phyloP scores from a whole-genome alignment of 768 basidiomycete species.

The Chlorophyllum brunneum region DNA sequence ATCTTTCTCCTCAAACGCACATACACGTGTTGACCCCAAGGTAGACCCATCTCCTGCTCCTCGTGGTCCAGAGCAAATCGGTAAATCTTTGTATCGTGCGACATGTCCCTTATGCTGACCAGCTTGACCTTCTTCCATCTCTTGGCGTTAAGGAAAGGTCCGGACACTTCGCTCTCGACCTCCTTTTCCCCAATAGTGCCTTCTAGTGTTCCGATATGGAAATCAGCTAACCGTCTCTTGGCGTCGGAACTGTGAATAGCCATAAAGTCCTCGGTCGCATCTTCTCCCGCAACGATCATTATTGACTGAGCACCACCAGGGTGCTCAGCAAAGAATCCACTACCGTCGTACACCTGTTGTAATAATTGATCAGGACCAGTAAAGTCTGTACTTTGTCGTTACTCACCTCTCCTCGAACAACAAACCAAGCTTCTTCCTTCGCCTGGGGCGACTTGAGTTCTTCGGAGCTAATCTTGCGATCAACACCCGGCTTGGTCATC shows the following conservation, averaged over 20 bases:
- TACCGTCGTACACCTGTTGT: too few relatives aligned
- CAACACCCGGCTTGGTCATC: slow-evolving; percentile 44
- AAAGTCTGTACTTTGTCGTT: too few relatives aligned
- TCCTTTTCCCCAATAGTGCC: slow-evolving; percentile 10
- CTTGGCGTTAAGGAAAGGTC: slow-evolving; percentile 36
- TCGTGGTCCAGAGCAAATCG: slow-evolving; percentile 40
- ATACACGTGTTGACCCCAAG: slow-evolving; percentile 49
- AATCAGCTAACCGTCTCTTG: too few relatives aligned
- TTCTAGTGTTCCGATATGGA: too few relatives aligned
- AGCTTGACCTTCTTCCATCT: slow-evolving; percentile 48
- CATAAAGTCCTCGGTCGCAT: too few relatives aligned
- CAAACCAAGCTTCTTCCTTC: slow-evolving; percentile 42
- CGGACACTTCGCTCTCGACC: slow-evolving; percentile 5
- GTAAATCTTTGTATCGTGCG: slow-evolving; percentile 47
- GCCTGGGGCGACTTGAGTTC: slow-evolving; percentile 38
- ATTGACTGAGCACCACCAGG: too few relatives aligned
- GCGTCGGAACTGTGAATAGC: too few relatives aligned
- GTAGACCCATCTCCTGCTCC: slow-evolving; percentile 46
- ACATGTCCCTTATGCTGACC: slow-evolving; percentile 31
- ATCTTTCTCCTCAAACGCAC: too few relatives aligned
- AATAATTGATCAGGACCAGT: too few relatives aligned
- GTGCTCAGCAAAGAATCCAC: too few relatives aligned
- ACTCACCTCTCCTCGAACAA: slow-evolving; percentile 45
- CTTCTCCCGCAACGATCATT: too few relatives aligned
- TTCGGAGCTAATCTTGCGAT: slow-evolving; percentile 37